Evolutionary conservation across 2,329 filamentous ascomycete species (phyloP), one percentile per base, ranked within the genome.

Genomic region (Hirsutella thompsonii): DNA sequence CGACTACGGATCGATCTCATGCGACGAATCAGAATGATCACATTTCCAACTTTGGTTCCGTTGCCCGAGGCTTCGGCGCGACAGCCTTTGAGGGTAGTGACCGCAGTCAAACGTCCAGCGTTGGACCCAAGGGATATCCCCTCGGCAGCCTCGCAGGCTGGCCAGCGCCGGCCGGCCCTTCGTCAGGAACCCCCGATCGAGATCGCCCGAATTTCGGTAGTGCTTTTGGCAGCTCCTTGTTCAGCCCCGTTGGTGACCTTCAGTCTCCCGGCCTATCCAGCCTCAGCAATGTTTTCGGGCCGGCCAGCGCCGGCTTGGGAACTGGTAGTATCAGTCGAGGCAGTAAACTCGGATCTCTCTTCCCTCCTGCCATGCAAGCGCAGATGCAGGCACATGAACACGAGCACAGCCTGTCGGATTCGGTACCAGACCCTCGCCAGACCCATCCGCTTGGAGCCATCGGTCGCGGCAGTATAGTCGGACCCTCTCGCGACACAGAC

Each of bases 51-150:
- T 83, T 83, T 52, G 74, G 74, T 40, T 66, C 66, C 2, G 54
- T 74, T 48, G 66, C 61, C 47, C 72, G 68, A 46, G 69, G 70
- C 16, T 80, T 70, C 37, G 59, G 60, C 48, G 55, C 59, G 49
- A 66, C 64, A 50, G 66, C 61, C 42, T 73, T 75, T 49, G 79
- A 86, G 39, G 82, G 81, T 5, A 86, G 88, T 49, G 90, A 96
- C 56, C 81, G 90, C 18, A 95, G 89, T 57, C 88, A 94, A 59
- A 94, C 86, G 0, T 94, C 89, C 0, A 94, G 89, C 54, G 83
- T 82, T 16, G 84, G 86, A 11, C 78, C 83, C 35, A 84, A 87
- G 52, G 80, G 73, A 9, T 94, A 86, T 48, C 69, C 79, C 11
- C 56, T 86, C 5, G 73, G 72, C 37, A 75, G 72, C 20, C 62